Percentiles rank a stretch among this genome's conserved stretches.
Conservation (phyloP, 164 flowering plant species). For the Vitis cinerea region DNA sequence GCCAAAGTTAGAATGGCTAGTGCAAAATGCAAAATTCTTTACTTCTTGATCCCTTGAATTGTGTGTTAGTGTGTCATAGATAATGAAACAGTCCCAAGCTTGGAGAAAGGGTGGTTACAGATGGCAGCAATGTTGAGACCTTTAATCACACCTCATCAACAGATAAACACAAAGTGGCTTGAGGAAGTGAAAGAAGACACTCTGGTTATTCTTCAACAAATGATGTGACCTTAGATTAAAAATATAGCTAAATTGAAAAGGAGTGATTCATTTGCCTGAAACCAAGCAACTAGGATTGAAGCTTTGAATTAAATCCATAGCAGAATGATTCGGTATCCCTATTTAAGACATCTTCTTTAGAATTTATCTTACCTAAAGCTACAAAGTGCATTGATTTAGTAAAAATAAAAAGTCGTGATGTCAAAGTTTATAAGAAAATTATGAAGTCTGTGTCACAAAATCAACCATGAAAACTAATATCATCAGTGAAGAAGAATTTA, state of each 20-base stretch:
- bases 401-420: not conserved
- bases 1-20: not conserved
- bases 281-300: no score
- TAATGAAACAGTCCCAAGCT: not conserved
- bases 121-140: not conserved
- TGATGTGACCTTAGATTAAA: not conserved
- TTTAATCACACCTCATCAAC: not conserved
- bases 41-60: no score
- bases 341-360: no score
- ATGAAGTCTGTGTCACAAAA: no score
- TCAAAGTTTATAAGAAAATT: not conserved
- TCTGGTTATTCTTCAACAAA: not conserved
- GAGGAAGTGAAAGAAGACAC: not conserved
- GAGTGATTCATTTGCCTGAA: no score
- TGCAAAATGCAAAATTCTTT: not conserved
- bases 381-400: no score
- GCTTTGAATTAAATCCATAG: no score
- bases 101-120: not conserved
- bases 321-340: no score
- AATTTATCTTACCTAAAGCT: no score
- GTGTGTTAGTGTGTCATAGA: no score
- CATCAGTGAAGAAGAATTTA: slow-evolving; percentile 27
- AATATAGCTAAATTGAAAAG: not conserved
- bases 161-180: not conserved
- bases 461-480: not conserved